Conservation (phyloP, 176 grass and related monocot species). For the Poa annua region DNA sequence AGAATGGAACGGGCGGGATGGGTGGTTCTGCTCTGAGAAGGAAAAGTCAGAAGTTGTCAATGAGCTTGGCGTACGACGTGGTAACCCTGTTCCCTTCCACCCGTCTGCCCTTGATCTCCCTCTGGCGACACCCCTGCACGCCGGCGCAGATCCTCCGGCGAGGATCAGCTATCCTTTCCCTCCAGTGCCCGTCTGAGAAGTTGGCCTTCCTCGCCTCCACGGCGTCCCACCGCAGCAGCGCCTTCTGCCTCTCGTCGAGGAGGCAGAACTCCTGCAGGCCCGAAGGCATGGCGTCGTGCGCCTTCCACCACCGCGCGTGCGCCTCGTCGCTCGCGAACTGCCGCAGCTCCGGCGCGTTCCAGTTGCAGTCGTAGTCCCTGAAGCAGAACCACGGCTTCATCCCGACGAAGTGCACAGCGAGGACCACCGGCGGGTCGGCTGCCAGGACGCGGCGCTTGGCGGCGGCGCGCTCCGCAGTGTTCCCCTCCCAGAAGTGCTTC, state of each 20-base stretch:
- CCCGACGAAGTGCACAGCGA: constrained; percentile 64
- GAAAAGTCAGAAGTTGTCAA: constrained; percentile 45
- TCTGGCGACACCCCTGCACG: constrained; percentile 33
- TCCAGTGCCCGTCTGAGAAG: constrained; percentile 48
- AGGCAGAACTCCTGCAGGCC: constrained; percentile 42
- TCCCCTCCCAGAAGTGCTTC: constrained; percentile 65
- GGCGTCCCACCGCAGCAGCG: constrained; percentile 52
- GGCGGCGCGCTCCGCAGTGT: constrained; percentile 38
- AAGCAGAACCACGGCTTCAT: constrained; percentile 73
- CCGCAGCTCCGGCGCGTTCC: constrained; percentile 49
- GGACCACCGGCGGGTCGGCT: constrained; percentile 51
- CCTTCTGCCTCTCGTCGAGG: constrained; percentile 57
- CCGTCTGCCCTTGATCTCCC: constrained; percentile 40
- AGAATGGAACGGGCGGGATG: neutral
- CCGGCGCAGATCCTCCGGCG: constrained; percentile 42
- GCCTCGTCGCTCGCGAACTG: constrained; percentile 71
- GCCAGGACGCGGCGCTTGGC: constrained; percentile 37
- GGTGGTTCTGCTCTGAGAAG: neutral
- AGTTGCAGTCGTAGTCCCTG: constrained; percentile 74
- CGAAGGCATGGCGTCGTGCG: constrained; percentile 51
- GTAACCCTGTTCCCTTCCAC: constrained; percentile 57
- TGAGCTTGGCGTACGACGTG: constrained; percentile 60
- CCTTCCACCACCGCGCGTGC: constrained; percentile 60
- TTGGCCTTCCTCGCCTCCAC: constrained; percentile 40
- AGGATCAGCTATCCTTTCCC: constrained; percentile 30